A percentile compares a stretch with the other conserved stretches of the same genome.
These are phyloP conservation scores for Aspergillus ibericus DNA, from an alignment of 2,329 filamentous ascomycete genomes.

Conservation along the genomic window DNA sequence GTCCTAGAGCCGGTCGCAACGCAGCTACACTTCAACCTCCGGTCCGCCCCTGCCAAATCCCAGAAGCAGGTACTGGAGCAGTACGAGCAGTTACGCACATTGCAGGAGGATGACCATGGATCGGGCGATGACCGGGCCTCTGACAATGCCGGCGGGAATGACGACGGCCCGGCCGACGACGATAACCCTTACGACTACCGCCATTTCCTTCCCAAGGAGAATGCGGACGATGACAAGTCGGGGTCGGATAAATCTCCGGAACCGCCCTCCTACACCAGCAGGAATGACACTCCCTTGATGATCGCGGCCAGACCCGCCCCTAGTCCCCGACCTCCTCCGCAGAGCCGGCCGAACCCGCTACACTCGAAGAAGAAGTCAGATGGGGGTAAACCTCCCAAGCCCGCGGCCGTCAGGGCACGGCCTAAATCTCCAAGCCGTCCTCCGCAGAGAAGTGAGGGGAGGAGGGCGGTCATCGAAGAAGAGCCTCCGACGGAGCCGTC, in stretches of 20 bases:
- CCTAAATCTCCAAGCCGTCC: slow-evolving; percentile 23
- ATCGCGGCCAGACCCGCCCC: slow-evolving; percentile 28
- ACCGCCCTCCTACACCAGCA: slow-evolving; percentile 32
- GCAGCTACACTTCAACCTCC: slow-evolving; percentile 85
- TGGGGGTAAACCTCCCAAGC: slow-evolving; percentile 20
- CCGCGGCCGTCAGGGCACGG: slow-evolving; percentile 21
- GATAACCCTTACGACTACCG: slow-evolving; percentile 52
- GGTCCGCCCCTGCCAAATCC: slow-evolving; percentile 64
- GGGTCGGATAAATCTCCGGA: slow-evolving; percentile 40
- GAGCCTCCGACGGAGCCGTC: slow-evolving; percentile 24
- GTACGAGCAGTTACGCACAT: slow-evolving; percentile 62
- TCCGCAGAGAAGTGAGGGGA: slow-evolving; percentile 7
- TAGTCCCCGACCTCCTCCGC: slow-evolving; percentile 29
- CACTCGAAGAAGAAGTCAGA: slow-evolving; percentile 30
- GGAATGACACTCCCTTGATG: slow-evolving; percentile 36
- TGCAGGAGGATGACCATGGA: slow-evolving; percentile 37
- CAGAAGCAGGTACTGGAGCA: slow-evolving; percentile 66
- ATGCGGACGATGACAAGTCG: slow-evolving; percentile 36
- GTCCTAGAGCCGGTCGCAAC: slow-evolving; percentile 78
- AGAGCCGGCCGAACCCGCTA: slow-evolving; percentile 35
- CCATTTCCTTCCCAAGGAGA: slow-evolving; percentile 48
- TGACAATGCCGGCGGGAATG: slow-evolving; percentile 38
- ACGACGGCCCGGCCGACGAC: slow-evolving; percentile 45
- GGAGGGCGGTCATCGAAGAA: slow-evolving; percentile 13
- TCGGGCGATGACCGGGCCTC: slow-evolving; percentile 35